Percentiles rank a stretch among this genome's conserved stretches.
Conservation (phyloP, 148 eudicot genomes). For the Silene latifolia region DNA sequence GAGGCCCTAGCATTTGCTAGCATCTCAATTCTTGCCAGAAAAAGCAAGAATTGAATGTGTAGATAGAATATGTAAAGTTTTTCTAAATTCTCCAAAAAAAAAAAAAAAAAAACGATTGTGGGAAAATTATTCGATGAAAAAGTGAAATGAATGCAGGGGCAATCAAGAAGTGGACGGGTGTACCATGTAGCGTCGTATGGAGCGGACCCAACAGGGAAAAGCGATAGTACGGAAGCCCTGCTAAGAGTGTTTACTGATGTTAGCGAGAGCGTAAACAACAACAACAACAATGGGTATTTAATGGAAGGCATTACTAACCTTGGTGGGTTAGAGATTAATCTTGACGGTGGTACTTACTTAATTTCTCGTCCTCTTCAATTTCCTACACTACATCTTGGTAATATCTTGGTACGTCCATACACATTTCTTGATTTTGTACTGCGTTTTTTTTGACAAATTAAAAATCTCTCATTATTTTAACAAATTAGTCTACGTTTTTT, state of each 20-base stretch:
- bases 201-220: slow-evolving; percentile 75
- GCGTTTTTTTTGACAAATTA: too few relatives aligned
- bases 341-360: slow-evolving; percentile 72
- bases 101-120: too few relatives aligned
- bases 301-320: slow-evolving; percentile 53
- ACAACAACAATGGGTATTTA: slow-evolving; percentile 33
- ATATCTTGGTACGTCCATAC: slow-evolving; percentile 48
- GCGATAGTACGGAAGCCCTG: slow-evolving; percentile 65
- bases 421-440: background rate
- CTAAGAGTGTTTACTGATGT: slow-evolving; percentile 57
- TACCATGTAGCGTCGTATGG: slow-evolving; percentile 69
- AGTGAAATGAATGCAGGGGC: slow-evolving; percentile 17
- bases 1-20: too few relatives aligned
- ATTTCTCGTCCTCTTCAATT: slow-evolving; percentile 61
- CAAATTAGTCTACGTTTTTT: too few relatives aligned
- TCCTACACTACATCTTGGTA: slow-evolving; percentile 52
- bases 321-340: slow-evolving; percentile 63
- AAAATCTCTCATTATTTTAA: too few relatives aligned
- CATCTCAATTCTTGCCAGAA: too few relatives aligned
- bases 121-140: too few relatives aligned
- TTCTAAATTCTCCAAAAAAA: too few relatives aligned
- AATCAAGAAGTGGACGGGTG: slow-evolving; percentile 27
- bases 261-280: slow-evolving; percentile 18
- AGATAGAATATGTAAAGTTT: too few relatives aligned
- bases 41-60: too few relatives aligned